phyloP scores from a whole-genome alignment of 2,329 filamentous ascomycete genomes.

The Fusarium subtropicale region DNA sequence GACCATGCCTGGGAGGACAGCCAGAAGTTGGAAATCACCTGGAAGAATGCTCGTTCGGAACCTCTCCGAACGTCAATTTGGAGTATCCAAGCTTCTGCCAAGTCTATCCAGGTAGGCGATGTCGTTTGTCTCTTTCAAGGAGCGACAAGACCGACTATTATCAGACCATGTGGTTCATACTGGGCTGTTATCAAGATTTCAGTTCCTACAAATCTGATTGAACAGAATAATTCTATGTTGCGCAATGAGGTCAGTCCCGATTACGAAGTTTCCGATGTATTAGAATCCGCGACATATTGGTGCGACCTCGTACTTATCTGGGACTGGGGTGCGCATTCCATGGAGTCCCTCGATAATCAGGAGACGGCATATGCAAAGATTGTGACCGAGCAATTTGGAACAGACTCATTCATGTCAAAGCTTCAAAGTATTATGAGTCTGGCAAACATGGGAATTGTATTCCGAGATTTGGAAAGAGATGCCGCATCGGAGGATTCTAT shows the following conservation, averaged over 20 bases:
- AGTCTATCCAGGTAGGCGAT: background rate
- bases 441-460: background rate
- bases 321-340: background rate
- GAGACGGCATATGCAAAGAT: background rate
- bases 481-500: background rate
- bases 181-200: background rate
- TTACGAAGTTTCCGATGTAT: too few species aligned
- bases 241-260: background rate
- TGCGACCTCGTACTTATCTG: background rate
- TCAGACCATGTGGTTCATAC: background rate
- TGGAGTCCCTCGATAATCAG: background rate
- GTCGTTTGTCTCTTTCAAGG: background rate
- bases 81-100: background rate
- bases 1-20: too few species aligned
- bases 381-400: fast-evolving
- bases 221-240: background rate
- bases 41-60: background rate
- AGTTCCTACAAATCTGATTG: background rate
- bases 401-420: background rate
- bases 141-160: background rate
- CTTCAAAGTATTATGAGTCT: background rate
- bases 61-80: background rate
- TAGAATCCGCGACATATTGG: background rate
- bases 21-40: background rate
- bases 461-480: background rate